Conservation (phyloP, 495 filamentous ascomycete genomes). For the Penicillium crystallinum region DNA sequence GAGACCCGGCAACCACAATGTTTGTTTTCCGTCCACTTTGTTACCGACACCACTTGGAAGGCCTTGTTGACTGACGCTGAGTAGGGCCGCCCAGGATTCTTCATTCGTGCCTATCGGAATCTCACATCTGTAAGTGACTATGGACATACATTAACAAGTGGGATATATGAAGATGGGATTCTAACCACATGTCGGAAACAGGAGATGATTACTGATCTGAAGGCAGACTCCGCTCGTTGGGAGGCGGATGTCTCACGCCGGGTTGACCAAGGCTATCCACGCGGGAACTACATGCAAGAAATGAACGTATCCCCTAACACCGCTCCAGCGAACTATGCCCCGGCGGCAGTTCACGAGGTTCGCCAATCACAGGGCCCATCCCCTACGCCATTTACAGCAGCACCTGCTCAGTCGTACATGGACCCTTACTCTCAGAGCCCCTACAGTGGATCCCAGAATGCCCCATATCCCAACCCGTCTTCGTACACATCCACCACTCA, state of each 20-base stretch:
- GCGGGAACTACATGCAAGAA: conserved; percentile 45
- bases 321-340: conserved; percentile 31
- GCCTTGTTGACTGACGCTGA: conserved; percentile 30
- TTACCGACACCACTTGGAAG: conserved; percentile 1
- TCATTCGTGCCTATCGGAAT: conserved; percentile 82
- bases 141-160: background rate
- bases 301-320: conserved; percentile 38
- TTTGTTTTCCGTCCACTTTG: conserved; percentile 39
- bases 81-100: conserved; percentile 70
- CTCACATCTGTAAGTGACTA: conserved; percentile 68
- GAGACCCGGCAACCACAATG: conserved; percentile 77
- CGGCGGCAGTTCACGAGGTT: conserved; percentile 33
- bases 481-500: conserved; percentile 33
- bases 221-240: conserved; percentile 77
- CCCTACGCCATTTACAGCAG: conserved; percentile 36
- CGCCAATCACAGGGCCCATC: conserved; percentile 36
- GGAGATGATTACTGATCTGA: conserved; percentile 87
- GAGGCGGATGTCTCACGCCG: conserved; percentile 59
- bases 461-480: conserved; percentile 28
- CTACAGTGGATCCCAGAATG: conserved; percentile 36
- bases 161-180: conserved; percentile 4
- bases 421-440: conserved; percentile 34
- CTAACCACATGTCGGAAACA: conserved; percentile 28
- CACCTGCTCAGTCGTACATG: conserved; percentile 32
- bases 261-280: conserved; percentile 42